Base-by-base conservation (phyloP, 768 basidiomycete genomes). In the Suillus fuscotomentosus region DNA sequence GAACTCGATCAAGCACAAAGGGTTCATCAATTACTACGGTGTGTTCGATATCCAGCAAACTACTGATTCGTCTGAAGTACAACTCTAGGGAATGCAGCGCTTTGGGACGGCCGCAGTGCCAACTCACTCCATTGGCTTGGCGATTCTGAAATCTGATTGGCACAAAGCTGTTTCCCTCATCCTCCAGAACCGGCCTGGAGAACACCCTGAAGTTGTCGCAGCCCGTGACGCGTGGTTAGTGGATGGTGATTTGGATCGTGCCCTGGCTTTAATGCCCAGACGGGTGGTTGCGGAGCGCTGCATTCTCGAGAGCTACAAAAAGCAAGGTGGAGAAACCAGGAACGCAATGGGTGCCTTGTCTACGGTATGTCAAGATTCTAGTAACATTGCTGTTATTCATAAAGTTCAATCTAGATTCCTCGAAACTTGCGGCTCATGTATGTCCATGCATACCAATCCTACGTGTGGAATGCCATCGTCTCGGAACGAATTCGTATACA, bases 1-100 rank as follows among this genome's bases (percentile, higher is more conserved):
- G 82, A 81, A 83, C 41, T 90, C 86, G 17, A 82, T 99, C 60
- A 92, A 94, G 75, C 77, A 83, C 61, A 87, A 86, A 64, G 97
- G 97, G 0, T 99, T 99, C 77, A 94, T 99, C 75, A 99, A 99
- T 74, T 99, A 98, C 73, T 99, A 97, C 73, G 96, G 95, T 93
- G 76, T 39, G 63, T 24, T 36, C 41, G 41, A 60, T 50, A 13
- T 61, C 51, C 50, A n/a, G 17, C 24, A 13, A 60, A 61, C 17
- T 47, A n/a, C 43, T 66, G n/a, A 70, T 60, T 43, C 38, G 5
- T 67, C 65, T 39, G 48, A 62, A 63, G 66, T n/a, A 66, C 34
- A 24, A 51, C 55, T 62, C 39, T 47, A 92, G 95, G 95, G 97
- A 53, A 99, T 99, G 97, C 97, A 99, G 72, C 90, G 97, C 13